Conservation (phyloP, 768 basidiomycete genomes). For the Rhodotorula babjevae region DNA sequence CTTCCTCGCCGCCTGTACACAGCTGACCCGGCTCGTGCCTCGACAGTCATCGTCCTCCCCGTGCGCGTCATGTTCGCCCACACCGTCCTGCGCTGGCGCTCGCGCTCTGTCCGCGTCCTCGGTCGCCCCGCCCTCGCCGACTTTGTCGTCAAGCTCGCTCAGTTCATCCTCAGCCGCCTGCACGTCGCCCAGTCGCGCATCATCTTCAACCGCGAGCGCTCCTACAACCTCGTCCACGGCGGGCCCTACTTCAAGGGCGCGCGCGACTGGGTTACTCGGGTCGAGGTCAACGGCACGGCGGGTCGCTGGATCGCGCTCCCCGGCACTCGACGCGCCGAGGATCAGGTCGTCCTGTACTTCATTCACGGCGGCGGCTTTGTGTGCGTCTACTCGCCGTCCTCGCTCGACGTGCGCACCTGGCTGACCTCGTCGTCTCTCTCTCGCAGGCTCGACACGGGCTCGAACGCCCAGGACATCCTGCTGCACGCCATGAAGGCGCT, state of each 20-base stretch:
- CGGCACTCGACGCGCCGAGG: constrained; percentile 12
- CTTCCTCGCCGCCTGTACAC: not conserved
- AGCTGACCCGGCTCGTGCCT: not conserved
- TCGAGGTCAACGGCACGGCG: constrained; percentile 22
- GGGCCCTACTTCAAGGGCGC: not conserved
- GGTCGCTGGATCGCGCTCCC: constrained; percentile 32
- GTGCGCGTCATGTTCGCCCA: not conserved
- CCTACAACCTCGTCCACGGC: constrained; percentile 2
- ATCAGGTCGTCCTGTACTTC: constrained; percentile 27
- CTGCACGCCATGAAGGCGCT: not conserved
- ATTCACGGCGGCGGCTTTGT: constrained; percentile 18
- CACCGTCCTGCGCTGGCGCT: constrained; percentile 5
- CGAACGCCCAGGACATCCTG: constrained; percentile 15
- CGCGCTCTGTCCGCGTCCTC: not conserved
- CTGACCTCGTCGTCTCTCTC: not conserved
- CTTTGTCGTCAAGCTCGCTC: constrained; percentile 7
- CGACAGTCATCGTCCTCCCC: constrained; percentile 17
- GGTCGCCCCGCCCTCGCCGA: not conserved
- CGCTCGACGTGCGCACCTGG: not conserved
- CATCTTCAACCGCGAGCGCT: constrained; percentile 8
- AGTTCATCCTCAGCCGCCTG: not conserved
- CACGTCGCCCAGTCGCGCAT: constrained; percentile 9
- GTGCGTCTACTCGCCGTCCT: not conserved
- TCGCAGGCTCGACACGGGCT: constrained; percentile 9
- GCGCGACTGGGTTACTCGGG: constrained; percentile 9